phyloP scores from a whole-genome alignment of 139 green algal species.

The Gonium pectorale region DNA sequence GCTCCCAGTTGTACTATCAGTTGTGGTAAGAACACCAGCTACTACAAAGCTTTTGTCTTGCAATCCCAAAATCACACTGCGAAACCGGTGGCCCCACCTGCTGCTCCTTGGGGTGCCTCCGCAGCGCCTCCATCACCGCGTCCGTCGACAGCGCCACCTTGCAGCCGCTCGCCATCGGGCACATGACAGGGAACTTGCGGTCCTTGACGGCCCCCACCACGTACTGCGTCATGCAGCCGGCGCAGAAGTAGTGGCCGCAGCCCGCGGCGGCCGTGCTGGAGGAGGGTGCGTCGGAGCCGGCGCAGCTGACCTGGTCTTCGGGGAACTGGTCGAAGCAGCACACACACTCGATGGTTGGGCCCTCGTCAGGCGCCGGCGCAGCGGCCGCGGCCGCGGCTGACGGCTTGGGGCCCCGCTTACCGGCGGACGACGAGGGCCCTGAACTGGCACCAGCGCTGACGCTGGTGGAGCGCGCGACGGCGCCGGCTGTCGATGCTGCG shows the following conservation, averaged over 20 bases:
- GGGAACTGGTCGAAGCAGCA: constrained; percentile 16
- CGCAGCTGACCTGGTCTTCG: background rate
- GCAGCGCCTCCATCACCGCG: background rate
- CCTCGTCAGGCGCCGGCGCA: background rate
- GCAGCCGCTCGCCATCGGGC: constrained; percentile 43
- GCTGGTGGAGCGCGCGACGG: background rate
- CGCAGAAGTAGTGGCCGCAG: constrained; percentile 58
- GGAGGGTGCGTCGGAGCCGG: constrained; percentile 22
- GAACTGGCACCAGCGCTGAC: background rate
- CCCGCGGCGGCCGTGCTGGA: constrained; percentile 13
- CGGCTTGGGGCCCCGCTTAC: background rate
- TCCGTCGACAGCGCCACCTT: background rate
- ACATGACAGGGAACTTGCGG: constrained; percentile 52
- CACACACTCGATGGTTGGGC: background rate
- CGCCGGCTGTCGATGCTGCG: no score
- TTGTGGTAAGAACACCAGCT: no score
- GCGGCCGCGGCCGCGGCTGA: background rate
- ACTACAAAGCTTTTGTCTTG: no score
- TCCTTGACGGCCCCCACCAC: constrained; percentile 32
- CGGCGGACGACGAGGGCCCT: background rate
- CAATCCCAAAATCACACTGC: background rate
- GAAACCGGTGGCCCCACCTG: constrained; percentile 2
- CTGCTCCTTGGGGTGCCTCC: background rate
- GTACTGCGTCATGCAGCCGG: constrained; percentile 57
- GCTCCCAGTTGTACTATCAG: no score